phyloP scores from a whole-genome alignment of 2,329 filamentous ascomycete genomes.

The Colletotrichum sp. region DNA sequence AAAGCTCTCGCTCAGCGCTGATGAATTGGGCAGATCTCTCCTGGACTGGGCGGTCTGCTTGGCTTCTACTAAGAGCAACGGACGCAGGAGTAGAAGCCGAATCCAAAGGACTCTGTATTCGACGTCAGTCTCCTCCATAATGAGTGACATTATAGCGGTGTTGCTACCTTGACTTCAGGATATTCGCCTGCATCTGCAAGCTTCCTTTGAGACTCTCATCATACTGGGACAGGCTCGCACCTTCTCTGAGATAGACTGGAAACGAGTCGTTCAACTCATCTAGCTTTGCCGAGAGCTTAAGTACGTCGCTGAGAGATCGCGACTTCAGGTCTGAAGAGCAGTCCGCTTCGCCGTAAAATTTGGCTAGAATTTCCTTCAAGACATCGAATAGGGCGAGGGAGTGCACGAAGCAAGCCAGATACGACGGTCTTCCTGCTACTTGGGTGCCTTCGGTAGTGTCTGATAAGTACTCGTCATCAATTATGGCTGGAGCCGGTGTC shows the following conservation, averaged over 20 bases:
- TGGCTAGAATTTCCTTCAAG: neutral
- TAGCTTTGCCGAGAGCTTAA: neutral
- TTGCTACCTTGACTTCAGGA: neutral
- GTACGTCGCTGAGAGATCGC: neutral
- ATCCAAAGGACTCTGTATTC: neutral
- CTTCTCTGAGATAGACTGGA: neutral
- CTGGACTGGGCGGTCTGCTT: neutral
- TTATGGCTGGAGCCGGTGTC: slow-evolving; percentile 23
- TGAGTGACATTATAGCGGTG: rapidly evolving
- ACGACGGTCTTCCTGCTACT: slow-evolving; percentile 23
- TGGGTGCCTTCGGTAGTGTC: slow-evolving; percentile 26
- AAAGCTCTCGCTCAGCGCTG: neutral
- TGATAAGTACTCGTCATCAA: slow-evolving; percentile 35
- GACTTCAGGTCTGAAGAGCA: neutral
- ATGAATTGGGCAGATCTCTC: neutral
- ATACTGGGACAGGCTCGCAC: neutral
- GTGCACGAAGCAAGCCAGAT: slow-evolving; percentile 26
- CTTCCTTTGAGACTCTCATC: neutral
- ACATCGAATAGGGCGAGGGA: slow-evolving; percentile 24
- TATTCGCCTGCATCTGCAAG: slow-evolving; percentile 1
- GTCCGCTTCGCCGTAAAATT: neutral
- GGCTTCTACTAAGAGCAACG: neutral
- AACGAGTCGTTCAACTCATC: neutral
- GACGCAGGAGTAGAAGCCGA: neutral
- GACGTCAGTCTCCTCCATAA: rapidly evolving